Base-by-base conservation (phyloP, 768 basidiomycete species). In the Daedalea quercina region DNA sequence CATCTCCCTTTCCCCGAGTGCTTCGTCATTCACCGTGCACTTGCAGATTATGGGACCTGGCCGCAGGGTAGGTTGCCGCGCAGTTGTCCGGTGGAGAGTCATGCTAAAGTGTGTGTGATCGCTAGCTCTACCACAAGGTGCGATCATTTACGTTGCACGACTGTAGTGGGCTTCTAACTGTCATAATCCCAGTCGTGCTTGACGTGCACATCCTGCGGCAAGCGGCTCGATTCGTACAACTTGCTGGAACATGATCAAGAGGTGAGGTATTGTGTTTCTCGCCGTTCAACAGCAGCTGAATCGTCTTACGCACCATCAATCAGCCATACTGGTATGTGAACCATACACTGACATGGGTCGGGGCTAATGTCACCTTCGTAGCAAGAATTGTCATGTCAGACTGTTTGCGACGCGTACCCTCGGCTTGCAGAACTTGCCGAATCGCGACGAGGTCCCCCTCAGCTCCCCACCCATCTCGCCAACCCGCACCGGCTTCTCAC, bases 11-110 rank as follows among this genome's bases (percentile, higher is more conserved):
- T n/a, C n/a, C n/a, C n/a, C n/a, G n/a, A n/a, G n/a, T n/a, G n/a
- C n/a, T n/a, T n/a, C n/a, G n/a, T n/a, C n/a, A n/a, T n/a, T n/a
- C n/a, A n/a, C n/a, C n/a, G n/a, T n/a, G n/a, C n/a, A n/a, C n/a
- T n/a, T n/a, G 34, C 59, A 90, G 87, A 80, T 80, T 26, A 82
- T 94, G 75, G 92, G 92, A 19, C 92, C 92, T 50, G 92, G 87
- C 22, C 80, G 92, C 65, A 92, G 87, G 81, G 92, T 90, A 63
- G 62, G 79, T 58, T 55, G 20, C 46, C 13, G 28, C 44, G 20
- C 24, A 53, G 52, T 48, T 33, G 44, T 43, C 28, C 37, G 22
- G 26, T 50, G n/a, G 11, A 25, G n/a, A 37, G 41, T 25, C 12
- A 25, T 25, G 12, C 34, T 52, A 48, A 31, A 51, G 19, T 50